Base-by-base conservation (phyloP, 2,329 filamentous ascomycete species). In the Didymella lethalis region DNA sequence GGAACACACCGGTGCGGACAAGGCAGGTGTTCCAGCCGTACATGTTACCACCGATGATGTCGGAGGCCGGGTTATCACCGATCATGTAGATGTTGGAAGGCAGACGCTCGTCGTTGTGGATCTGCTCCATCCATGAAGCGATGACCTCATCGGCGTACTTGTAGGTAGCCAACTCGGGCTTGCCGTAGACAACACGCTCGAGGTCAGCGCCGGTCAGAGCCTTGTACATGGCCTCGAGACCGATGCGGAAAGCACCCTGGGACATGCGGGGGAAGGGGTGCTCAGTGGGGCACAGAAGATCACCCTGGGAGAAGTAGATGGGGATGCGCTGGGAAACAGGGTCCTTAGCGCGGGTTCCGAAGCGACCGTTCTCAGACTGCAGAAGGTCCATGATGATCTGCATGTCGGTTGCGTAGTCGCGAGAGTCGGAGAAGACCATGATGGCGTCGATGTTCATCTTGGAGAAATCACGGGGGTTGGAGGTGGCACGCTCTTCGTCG, bases 11-110 rank as follows among this genome's bases (percentile, higher is more conserved):
- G 0, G 90, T 92, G 72, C 89, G 86, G 56, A 92, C 90, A 54
- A 92, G 79, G 72, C 90, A 92, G 3, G 90, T 92, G 79, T 92
- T 92, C 90, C 90, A 92, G 60, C 88, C 88, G 77, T 92, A 91
- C 84, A 88, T 90, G 83, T 92, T 92, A 62, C 89, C 90, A 62
- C 90, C 90, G 64, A 90, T 83, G 70, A 91, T 91, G 73, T 91
- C 89, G 26, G 87, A 90, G 26, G 87, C 86, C 7, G 88, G 89
- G 80, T 91, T 91, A 78, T 91, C 89, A 64, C 89, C 89, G 54
- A 91, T 81, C 89, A 91, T 91, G 83, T 91, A 91, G 75, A 91
- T 82, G 78, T 90, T 89, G 75, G 85, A 75, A 4, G 88, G 88
- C 41, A 91, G 80, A 60, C 79, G 82, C 81, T 90, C 87, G 76